These are phyloP conservation scores for Pisolithus tinctorius DNA, from an alignment of 768 basidiomycete genomes.

Conservation along the genomic window DNA sequence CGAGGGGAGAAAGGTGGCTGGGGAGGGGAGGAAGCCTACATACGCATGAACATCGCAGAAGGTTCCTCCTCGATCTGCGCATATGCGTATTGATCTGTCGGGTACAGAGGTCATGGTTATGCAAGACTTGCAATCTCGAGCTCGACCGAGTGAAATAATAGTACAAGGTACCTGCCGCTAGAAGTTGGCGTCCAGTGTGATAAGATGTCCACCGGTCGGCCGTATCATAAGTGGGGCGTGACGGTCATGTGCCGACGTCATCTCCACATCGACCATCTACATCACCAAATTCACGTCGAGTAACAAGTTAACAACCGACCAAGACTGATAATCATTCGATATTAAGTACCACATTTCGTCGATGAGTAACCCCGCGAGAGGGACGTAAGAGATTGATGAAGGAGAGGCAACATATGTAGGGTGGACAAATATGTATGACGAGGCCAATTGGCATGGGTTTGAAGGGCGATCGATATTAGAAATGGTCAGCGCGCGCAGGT, in stretches of 20 bases:
- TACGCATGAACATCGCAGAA: constrained; percentile 88
- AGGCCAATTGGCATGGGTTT: background rate
- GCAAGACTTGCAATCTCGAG: background rate
- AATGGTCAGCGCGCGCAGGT: constrained; percentile 5
- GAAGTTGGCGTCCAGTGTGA: background rate
- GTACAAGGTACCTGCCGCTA: background rate
- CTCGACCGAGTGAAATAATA: background rate
- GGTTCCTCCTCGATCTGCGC: constrained; percentile 86
- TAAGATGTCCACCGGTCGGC: background rate
- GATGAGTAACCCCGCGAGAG: constrained; percentile 5
- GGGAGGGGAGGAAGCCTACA: constrained; percentile 19
- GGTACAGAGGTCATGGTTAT: constrained; percentile 35
- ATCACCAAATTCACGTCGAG: background rate
- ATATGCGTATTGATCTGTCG: constrained; percentile 76
- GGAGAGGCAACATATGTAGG: constrained; percentile 24
- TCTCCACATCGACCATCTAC: background rate
- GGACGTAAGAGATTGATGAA: constrained; percentile 1
- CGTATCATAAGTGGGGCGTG: too few relatives aligned
- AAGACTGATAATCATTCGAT: constrained; percentile 3
- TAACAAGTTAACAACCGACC: background rate
- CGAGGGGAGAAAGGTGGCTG: background rate
- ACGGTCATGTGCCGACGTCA: background rate
- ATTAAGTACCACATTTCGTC: constrained; percentile 10
- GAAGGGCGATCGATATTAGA: constrained; percentile 16
- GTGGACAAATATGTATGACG: constrained; percentile 15